phyloP scores from a whole-genome alignment of 2,329 filamentous ascomycete genomes.

The Diplocarpon mali region DNA sequence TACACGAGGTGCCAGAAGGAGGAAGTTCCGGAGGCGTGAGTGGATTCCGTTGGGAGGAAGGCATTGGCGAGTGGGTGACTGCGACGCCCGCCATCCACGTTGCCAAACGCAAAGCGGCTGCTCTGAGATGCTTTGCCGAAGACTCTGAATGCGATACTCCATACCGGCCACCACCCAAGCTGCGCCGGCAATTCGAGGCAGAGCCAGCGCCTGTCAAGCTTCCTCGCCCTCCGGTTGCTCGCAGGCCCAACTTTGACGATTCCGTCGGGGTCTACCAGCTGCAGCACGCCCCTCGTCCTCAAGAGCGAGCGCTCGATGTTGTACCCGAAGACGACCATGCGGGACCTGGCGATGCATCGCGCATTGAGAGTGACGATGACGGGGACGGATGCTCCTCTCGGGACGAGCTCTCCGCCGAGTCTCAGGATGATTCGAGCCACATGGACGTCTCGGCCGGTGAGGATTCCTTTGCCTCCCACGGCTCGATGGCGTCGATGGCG shows the following conservation, averaged over 20 bases:
- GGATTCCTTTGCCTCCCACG: conserved; percentile 4
- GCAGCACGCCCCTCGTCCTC: no score
- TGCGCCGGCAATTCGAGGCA: conserved; percentile 3
- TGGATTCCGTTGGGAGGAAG: conserved; percentile 42
- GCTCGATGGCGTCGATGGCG: conserved; percentile 2
- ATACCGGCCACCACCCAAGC: conserved; percentile 11
- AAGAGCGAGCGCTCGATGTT: no score
- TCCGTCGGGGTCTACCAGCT: background rate
- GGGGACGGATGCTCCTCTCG: background rate
- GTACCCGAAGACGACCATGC: background rate
- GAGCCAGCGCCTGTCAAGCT: background rate
- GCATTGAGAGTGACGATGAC: conserved; percentile 2
- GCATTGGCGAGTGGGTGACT: conserved; percentile 45
- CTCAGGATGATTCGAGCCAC: conserved; percentile 1
- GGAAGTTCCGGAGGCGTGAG: conserved; percentile 4
- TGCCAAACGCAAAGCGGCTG: conserved; percentile 16
- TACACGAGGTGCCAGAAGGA: background rate
- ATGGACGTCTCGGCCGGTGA: conserved; percentile 6
- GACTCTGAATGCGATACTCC: conserved; percentile 17
- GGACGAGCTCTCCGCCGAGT: background rate
- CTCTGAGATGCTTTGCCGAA: conserved; percentile 7
- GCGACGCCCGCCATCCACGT: conserved; percentile 31
- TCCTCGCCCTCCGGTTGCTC: background rate
- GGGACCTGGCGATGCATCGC: background rate
- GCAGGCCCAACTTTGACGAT: conserved; percentile 1